A percentile compares a stretch with the other conserved stretches of the same genome.
Evolutionary conservation across 371 early-diverging fungal species (phyloP).

Genomic region (Thermomucor indicae-seudaticae): DNA sequence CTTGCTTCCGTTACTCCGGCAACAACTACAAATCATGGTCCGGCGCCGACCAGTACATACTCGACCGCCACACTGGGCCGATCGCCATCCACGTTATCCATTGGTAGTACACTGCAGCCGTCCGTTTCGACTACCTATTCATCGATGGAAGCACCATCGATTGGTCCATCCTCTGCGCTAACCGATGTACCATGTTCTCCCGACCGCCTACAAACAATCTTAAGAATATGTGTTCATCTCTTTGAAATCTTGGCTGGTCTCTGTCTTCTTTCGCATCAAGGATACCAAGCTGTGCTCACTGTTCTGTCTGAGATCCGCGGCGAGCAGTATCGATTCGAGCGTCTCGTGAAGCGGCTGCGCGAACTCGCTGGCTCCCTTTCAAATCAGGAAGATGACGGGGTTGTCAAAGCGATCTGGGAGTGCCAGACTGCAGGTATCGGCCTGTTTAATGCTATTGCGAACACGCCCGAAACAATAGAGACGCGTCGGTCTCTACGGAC

Average conservation of each 20-base stretch:
- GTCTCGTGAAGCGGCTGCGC: slow-evolving; percentile 45
- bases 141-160: background rate
- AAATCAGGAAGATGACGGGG: background rate
- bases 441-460: slow-evolving; percentile 53
- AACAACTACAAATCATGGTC: background rate
- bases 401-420: slow-evolving; percentile 29
- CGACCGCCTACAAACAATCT: background rate
- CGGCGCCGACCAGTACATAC: slow-evolving; percentile 1
- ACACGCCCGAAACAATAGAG: slow-evolving; percentile 48
- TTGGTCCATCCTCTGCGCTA: background rate
- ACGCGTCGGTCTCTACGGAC: slow-evolving; percentile 45
- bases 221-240: slow-evolving; percentile 40
- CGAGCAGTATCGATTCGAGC: slow-evolving; percentile 63
- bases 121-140: slow-evolving; percentile 23
- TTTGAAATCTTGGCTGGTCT: slow-evolving; percentile 46
- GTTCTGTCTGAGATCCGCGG: slow-evolving; percentile 56
- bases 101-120: slow-evolving; percentile 15
- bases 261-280: slow-evolving; percentile 46
- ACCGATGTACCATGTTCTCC: background rate
- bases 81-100: slow-evolving; percentile 17
- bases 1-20: slow-evolving; percentile 2
- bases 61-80: slow-evolving; percentile 3
- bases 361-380: slow-evolving; percentile 9
- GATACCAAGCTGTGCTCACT: slow-evolving; percentile 42
- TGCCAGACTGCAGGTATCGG: slow-evolving; percentile 48